These are phyloP conservation scores for Tuber melanosporum DNA, from an alignment of 495 filamentous ascomycete species.

Conservation along the genomic window DNA sequence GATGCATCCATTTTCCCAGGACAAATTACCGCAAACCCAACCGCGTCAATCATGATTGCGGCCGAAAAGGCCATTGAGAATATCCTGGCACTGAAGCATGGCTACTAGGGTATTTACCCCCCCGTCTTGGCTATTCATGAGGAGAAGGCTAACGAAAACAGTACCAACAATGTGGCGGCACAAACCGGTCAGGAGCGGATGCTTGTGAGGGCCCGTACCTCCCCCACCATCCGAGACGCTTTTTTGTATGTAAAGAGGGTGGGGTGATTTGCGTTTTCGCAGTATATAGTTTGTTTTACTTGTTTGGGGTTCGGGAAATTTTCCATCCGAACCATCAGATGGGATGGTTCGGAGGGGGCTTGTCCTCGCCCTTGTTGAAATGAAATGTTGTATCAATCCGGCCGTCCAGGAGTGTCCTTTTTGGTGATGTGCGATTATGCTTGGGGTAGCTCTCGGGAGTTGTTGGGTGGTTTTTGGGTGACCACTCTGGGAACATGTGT, in stretches of 20 bases:
- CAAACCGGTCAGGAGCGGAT: slow-evolving; percentile 42
- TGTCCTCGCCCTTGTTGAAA: no score
- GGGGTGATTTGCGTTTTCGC: neutral
- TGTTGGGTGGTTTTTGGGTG: no score
- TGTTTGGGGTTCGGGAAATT: neutral
- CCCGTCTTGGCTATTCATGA: slow-evolving; percentile 4
- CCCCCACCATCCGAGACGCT: slow-evolving; percentile 38
- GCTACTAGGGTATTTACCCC: neutral
- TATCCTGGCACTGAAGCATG: slow-evolving; percentile 46
- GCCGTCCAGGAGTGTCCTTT: no score
- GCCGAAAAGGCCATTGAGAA: slow-evolving; percentile 53
- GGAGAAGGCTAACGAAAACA: neutral
- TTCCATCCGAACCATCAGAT: neutral
- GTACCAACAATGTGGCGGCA: slow-evolving; percentile 23
- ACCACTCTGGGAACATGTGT: no score
- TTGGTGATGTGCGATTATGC: no score
- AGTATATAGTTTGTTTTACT: neutral
- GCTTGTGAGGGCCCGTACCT: slow-evolving; percentile 44
- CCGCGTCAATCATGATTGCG: slow-evolving; percentile 54
- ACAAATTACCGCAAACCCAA: slow-evolving; percentile 55
- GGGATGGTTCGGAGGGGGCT: neutral
- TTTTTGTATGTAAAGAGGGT: neutral
- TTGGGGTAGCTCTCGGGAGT: no score
- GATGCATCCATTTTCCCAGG: slow-evolving; percentile 61
- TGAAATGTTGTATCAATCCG: no score